Evolutionary conservation across 2,329 filamentous ascomycete genomes (phyloP), one percentile per base, ranked within the genome.

Genomic region (Claviceps spartinae): DNA sequence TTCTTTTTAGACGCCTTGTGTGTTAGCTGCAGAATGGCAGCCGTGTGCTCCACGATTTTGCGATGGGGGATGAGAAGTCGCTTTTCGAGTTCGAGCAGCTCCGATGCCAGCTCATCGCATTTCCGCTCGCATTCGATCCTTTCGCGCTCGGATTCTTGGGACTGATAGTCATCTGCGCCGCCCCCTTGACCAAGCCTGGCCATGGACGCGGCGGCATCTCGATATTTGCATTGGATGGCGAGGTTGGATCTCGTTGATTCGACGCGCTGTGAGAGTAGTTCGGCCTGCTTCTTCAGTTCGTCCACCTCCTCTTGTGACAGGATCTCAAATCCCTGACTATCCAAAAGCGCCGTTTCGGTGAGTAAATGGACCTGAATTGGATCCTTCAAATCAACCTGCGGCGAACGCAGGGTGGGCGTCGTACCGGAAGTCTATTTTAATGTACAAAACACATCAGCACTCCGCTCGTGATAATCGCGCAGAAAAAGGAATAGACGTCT

Each of bases 221-320:
- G 86, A 61, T 96, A 88, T 71, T 97, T 98, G 51, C 83, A 86
- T 67, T 98, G 93, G 46, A 97, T 82, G 36, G 83, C 82, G 40
- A 98, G 76, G 67, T 91, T 95, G 54, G 88, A 80, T 58, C 84
- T 82, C 20, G 88, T 83, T 40, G 87, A 83, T 56, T 91, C 86
- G 58, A 95, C 83, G n/a, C 88, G 84, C 62, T 83, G 79, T 26
- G 78, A 75, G 48, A 97, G 69, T 38, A 81, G 73, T 54, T 81
- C 78, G 56, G 83, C 79, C 71, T 95, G 88, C 66, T 89, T 95
- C 75, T 97, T 98, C 61, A 97, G 70, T 47, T 81, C 78, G 58
- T 97, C 93, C 34, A 96, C 85, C 68, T 97, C 90, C 64, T 95
- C 89, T 59, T 91, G 86, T 0, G 90, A 88, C 55, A 98, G 67